phyloP scores from a whole-genome alignment of 345 rosid genomes.

The Gynandropsis gynandra region DNA sequence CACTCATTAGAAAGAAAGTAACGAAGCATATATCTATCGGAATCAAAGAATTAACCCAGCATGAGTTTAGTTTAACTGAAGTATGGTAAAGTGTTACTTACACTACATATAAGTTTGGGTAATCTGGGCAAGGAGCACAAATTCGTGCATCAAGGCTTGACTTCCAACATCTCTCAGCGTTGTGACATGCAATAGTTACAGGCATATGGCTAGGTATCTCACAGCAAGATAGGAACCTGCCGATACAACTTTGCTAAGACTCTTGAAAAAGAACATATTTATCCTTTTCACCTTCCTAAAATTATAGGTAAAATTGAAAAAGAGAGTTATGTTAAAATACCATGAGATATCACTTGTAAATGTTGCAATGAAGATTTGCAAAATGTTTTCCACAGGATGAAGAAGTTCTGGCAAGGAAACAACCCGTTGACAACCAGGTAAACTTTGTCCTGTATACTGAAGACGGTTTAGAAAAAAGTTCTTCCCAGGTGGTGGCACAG shows the following conservation, averaged over 20 bases:
- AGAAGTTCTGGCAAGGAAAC: slow-evolving; percentile 76
- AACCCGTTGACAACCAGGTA: slow-evolving; percentile 29
- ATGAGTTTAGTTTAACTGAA: not conserved
- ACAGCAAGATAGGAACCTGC: slow-evolving; percentile 70
- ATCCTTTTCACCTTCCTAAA: slow-evolving; percentile 3
- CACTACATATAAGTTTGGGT: slow-evolving; percentile 69
- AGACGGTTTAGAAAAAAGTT: slow-evolving; percentile 73
- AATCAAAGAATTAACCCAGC: not conserved
- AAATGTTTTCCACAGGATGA: slow-evolving; percentile 56
- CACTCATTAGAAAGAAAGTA: slow-evolving; percentile 14
- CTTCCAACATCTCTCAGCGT: slow-evolving; percentile 75
- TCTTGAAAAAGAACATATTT: slow-evolving; percentile 4
- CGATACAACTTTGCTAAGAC: slow-evolving; percentile 21
- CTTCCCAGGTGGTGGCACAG: slow-evolving; percentile 48
- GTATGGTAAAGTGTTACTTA: slow-evolving; percentile 31
- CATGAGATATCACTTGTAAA: slow-evolving; percentile 78
- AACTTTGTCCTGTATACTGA: slow-evolving; percentile 33
- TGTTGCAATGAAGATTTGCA: slow-evolving; percentile 68
- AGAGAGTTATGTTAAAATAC: slow-evolving; percentile 27
- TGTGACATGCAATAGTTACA: slow-evolving; percentile 82
- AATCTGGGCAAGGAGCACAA: slow-evolving; percentile 50
- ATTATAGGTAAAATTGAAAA: not conserved
- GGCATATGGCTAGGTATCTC: slow-evolving; percentile 67
- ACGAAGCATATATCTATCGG: not conserved
- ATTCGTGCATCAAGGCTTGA: slow-evolving; percentile 54